These are phyloP conservation scores for Dothiorella sarmentorum DNA, from an alignment of 2,329 filamentous ascomycete species.

Conservation along the genomic window DNA sequence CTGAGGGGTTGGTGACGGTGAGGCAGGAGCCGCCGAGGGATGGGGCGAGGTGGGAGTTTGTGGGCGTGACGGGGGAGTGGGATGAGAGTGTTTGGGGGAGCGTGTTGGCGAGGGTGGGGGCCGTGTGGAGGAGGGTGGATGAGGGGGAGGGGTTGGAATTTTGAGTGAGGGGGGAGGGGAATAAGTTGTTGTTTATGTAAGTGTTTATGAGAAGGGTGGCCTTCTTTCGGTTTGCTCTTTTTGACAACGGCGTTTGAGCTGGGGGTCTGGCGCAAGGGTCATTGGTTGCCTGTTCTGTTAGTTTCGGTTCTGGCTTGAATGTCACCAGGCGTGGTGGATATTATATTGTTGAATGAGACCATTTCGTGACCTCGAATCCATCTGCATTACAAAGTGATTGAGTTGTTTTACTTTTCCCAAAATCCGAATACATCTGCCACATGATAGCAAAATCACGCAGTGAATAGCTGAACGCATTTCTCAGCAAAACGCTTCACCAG, in stretches of 20 bases:
- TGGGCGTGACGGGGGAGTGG: constrained; percentile 24
- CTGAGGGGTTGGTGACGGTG: constrained; percentile 23
- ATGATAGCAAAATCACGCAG: no score
- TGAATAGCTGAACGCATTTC: background rate
- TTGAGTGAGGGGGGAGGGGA: background rate
- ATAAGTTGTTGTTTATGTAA: background rate
- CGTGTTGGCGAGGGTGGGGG: constrained; percentile 26
- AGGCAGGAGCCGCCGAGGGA: constrained; percentile 28
- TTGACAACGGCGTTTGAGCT: no score
- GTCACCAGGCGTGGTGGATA: background rate
- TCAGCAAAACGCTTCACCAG: background rate
- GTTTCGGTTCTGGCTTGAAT: background rate
- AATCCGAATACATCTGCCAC: no score
- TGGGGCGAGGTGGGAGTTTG: constrained; percentile 29
- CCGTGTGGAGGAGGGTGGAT: constrained; percentile 28
- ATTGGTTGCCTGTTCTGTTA: background rate
- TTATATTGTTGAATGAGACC: no score
- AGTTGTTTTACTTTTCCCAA: no score
- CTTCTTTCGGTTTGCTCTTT: no score
- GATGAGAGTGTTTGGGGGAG: constrained; percentile 23
- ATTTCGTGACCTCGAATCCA: no score
- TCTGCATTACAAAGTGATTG: no score
- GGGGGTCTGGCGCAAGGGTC: background rate
- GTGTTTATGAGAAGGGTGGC: constrained; percentile 3
- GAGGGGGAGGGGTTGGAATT: background rate